Conservation (phyloP, 2,329 filamentous ascomycete genomes). For the Samsoniella hepiali region DNA sequence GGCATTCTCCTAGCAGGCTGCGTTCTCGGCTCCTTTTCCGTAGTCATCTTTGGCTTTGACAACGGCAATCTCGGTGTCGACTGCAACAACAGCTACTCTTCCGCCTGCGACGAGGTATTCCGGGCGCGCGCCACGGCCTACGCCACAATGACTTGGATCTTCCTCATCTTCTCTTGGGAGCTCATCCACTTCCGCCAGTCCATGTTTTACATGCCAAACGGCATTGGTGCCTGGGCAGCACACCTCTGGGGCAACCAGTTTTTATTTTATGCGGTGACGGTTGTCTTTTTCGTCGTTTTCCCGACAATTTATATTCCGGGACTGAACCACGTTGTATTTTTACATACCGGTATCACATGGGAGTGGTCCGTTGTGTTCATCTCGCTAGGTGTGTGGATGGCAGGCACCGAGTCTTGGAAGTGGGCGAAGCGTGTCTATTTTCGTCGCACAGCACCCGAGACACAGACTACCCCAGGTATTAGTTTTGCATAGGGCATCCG, state of each 20-base stretch:
- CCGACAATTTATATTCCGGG: conserved; percentile 66
- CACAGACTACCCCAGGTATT: conserved; percentile 2
- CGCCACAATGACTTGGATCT: conserved; percentile 65
- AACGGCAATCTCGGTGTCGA: conserved; percentile 55
- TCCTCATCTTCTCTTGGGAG: conserved; percentile 67
- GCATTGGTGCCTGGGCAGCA: conserved; percentile 49
- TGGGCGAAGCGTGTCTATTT: conserved; percentile 59
- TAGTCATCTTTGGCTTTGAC: conserved; percentile 54
- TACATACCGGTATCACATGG: conserved; percentile 63
- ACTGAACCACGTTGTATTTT: conserved; percentile 62
- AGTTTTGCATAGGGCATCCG: background rate
- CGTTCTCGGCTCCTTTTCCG: conserved; percentile 53
- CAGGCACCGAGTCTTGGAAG: conserved; percentile 64
- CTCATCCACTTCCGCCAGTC: conserved; percentile 62
- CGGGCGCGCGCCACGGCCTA: conserved; percentile 64
- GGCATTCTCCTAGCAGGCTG: conserved; percentile 62
- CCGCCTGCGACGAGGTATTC: conserved; percentile 56
- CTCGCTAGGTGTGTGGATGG: conserved; percentile 58
- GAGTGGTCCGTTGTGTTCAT: conserved; percentile 69
- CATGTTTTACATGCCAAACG: conserved; percentile 56
- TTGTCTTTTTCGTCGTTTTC: conserved; percentile 55
- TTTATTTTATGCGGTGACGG: conserved; percentile 46
- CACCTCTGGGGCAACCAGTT: conserved; percentile 56
- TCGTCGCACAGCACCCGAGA: conserved; percentile 30
- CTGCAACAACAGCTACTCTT: conserved; percentile 54